These are phyloP conservation scores for Marvania coccoides DNA, from an alignment of 139 green algal genomes.

Conservation along the genomic window DNA sequence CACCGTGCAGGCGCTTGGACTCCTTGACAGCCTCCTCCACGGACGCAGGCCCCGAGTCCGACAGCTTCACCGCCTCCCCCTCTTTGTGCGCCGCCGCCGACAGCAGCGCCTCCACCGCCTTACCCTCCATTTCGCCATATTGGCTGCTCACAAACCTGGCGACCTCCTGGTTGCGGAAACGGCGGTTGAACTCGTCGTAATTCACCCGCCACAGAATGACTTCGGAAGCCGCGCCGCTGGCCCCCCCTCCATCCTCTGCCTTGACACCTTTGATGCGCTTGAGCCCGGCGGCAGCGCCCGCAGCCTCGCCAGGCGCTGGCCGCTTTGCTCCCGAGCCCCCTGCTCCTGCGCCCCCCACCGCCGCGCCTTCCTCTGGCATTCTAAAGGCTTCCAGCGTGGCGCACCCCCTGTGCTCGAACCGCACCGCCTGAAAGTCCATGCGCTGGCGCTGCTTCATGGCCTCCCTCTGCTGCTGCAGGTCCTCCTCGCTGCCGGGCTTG, in stretches of 20 bases:
- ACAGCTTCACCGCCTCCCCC: neutral
- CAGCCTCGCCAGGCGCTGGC: neutral
- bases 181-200: slow-evolving; percentile 50
- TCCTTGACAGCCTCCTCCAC: neutral
- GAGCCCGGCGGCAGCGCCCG: neutral
- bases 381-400: neutral
- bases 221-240: slow-evolving; percentile 44
- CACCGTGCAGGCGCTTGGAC: neutral
- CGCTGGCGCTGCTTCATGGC: neutral
- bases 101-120: slow-evolving; percentile 48
- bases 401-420: neutral
- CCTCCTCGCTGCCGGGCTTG: slow-evolving; percentile 25
- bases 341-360: neutral
- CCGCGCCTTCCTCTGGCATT: neutral
- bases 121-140: slow-evolving; percentile 22
- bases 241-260: neutral
- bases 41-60: neutral
- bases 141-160: slow-evolving; percentile 33
- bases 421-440: neutral
- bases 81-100: neutral
- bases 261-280: neutral
- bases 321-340: slow-evolving; percentile 11
- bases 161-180: slow-evolving; percentile 32
- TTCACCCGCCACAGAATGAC: slow-evolving; percentile 43
- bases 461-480: neutral